A percentile compares a stretch with the other conserved stretches of the same genome.
Conservation (phyloP, 208 protist species). For the Herpetomonas tarakana region DNA sequence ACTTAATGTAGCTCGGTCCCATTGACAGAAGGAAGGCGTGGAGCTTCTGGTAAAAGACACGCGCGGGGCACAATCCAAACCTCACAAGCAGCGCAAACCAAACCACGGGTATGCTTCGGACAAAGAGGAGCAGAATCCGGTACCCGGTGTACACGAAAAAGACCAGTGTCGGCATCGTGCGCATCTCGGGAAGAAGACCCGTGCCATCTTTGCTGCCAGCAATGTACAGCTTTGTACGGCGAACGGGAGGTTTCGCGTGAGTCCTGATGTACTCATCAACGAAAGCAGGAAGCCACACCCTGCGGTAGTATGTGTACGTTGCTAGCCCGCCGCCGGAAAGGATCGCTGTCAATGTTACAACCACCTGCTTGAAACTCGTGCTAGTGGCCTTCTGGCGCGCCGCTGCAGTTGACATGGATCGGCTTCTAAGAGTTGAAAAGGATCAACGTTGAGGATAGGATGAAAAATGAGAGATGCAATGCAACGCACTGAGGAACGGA, state of each 20-base stretch:
- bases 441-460: too few relatives aligned
- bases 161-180: conserved; percentile 22
- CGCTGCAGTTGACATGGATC: conserved; percentile 24
- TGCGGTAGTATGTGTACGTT: conserved; percentile 46
- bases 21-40: conserved; percentile 47
- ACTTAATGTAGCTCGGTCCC: conserved; percentile 93
- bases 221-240: conserved; percentile 57
- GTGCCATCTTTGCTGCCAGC: conserved; percentile 27
- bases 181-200: conserved; percentile 20
- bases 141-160: conserved; percentile 37
- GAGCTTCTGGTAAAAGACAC: conserved; percentile 59
- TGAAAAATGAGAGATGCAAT: too few relatives aligned
- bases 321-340: conserved; percentile 25
- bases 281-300: conserved; percentile 30
- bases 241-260: conserved; percentile 14
- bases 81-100: conserved; percentile 54
- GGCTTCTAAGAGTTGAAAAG: too few relatives aligned
- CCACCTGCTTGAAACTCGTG: conserved; percentile 47
- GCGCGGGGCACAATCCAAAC: conserved; percentile 33
- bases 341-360: conserved; percentile 17
- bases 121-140: conserved; percentile 34
- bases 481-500: too few relatives aligned
- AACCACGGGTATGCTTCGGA: conserved; percentile 30
- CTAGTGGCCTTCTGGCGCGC: conserved; percentile 33
- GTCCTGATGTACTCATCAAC: not conserved